phyloP scores from a whole-genome alignment of 2,329 filamentous ascomycete species.

The Trichophyton benhamiae region DNA sequence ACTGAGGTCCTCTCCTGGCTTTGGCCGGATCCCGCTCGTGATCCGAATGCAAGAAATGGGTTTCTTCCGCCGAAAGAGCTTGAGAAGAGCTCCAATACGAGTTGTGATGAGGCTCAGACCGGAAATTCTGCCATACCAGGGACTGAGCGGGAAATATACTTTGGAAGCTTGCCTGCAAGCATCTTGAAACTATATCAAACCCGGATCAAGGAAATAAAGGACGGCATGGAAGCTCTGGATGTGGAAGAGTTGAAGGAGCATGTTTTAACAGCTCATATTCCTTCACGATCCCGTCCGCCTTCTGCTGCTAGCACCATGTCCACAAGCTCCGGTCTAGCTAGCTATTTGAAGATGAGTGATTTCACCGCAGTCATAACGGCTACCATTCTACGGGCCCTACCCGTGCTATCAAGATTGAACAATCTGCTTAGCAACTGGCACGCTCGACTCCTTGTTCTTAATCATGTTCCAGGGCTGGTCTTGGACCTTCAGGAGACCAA shows the following conservation, averaged over 20 bases:
- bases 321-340: constrained; percentile 21
- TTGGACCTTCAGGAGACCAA: constrained; percentile 43
- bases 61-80: constrained; percentile 25
- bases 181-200: constrained; percentile 57
- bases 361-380: constrained; percentile 82
- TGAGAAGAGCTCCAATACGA: background rate
- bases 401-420: constrained; percentile 62
- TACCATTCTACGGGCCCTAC: constrained; percentile 78
- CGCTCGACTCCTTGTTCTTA: constrained; percentile 60
- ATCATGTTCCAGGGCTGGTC: constrained; percentile 58
- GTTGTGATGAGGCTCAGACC: background rate
- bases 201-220: constrained; percentile 60
- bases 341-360: constrained; percentile 68
- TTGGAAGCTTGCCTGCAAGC: constrained; percentile 56
- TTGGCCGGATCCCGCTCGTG: constrained; percentile 38
- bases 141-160: constrained; percentile 38
- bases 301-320: constrained; percentile 34
- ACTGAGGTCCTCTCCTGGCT: constrained; percentile 47
- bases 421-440: constrained; percentile 67
- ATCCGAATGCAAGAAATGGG: constrained; percentile 26
- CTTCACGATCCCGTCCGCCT: constrained; percentile 46
- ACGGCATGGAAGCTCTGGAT: constrained; percentile 32
- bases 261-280: constrained; percentile 68
- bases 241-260: constrained; percentile 74
- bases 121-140: constrained; percentile 7